Percentiles rank a stretch among this genome's conserved stretches.
Evolutionary conservation across 345 rosid genomes (phyloP).

Genomic region (Diplotaxis tenuifolia): DNA sequence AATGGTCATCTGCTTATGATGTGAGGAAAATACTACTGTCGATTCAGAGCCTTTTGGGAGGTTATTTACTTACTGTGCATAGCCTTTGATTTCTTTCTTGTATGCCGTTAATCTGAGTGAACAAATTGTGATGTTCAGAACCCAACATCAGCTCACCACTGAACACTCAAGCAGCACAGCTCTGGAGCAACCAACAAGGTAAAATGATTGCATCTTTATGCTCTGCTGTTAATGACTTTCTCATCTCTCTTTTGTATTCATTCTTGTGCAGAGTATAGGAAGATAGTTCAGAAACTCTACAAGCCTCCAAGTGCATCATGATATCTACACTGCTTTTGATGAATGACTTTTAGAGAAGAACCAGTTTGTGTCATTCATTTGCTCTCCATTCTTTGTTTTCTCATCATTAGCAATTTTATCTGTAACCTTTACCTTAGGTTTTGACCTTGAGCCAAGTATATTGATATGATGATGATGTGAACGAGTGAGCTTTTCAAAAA

Average conservation of each 20-base stretch:
- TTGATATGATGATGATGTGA: neutral
- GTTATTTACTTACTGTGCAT: constrained; percentile 35
- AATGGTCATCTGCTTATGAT: constrained; percentile 99
- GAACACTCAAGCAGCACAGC: constrained; percentile 94
- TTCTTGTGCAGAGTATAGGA: constrained; percentile 53
- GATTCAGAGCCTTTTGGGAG: constrained; percentile 96
- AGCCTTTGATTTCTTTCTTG: neutral
- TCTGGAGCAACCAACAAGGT: constrained; percentile 97
- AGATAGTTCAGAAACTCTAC: constrained; percentile 63
- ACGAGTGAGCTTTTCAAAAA: neutral
- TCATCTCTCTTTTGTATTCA: constrained; percentile 9
- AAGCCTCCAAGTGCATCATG: constrained; percentile 46
- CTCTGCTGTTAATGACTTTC: neutral
- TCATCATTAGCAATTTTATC: constrained; percentile 9
- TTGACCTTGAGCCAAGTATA: constrained; percentile 15
- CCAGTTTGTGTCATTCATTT: constrained; percentile 6
- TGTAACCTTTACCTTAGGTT: constrained; percentile 9
- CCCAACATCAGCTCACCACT: constrained; percentile 93
- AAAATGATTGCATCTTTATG: neutral
- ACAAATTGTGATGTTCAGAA: no score
- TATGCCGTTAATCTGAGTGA: neutral
- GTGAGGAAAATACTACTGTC: constrained; percentile 85
- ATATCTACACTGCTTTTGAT: constrained; percentile 4
- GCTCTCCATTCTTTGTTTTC: constrained; percentile 22
- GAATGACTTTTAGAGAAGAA: constrained; percentile 11